Evolutionary conservation across 176 grass and related monocot species (phyloP).

Genomic region (Microstegium vimineum): DNA sequence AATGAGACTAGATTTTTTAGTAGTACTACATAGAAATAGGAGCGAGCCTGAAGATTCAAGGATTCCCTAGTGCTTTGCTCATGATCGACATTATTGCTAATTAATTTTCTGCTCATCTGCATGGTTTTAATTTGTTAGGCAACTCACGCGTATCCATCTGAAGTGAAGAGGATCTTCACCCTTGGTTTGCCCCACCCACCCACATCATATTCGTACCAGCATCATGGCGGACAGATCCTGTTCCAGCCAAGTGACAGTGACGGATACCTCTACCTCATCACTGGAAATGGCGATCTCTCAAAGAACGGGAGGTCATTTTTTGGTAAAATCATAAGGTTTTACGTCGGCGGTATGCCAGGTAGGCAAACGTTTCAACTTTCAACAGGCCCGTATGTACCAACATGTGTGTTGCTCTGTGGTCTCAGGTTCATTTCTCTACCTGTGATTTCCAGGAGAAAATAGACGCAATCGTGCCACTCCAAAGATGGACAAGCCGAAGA

Average conservation of each 20-base stretch:
- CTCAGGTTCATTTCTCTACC: background rate
- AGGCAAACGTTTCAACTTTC: too few species aligned
- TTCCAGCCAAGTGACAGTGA: slow-evolving; percentile 59
- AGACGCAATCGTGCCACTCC: slow-evolving; percentile 50
- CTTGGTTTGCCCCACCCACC: slow-evolving; percentile 47
- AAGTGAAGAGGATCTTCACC: slow-evolving; percentile 64
- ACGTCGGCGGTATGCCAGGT: slow-evolving; percentile 29
- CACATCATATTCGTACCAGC: slow-evolving; percentile 18
- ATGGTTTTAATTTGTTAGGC: slow-evolving; percentile 16
- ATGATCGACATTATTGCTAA: too few species aligned
- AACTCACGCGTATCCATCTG: slow-evolving; percentile 42
- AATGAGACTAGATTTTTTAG: too few species aligned
- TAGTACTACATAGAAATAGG: too few species aligned
- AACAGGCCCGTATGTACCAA: too few species aligned
- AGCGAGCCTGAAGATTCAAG: too few species aligned
- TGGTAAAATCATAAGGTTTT: slow-evolving; percentile 74
- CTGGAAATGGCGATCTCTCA: slow-evolving; percentile 75
- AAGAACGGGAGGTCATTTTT: slow-evolving; percentile 64
- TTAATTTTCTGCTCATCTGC: slow-evolving; percentile 7
- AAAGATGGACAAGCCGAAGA: slow-evolving; percentile 30
- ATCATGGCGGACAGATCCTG: slow-evolving; percentile 77
- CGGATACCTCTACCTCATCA: slow-evolving; percentile 73
- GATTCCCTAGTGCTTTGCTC: too few species aligned
- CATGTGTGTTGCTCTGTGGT: too few species aligned
- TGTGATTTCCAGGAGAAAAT: background rate